A percentile compares a stretch with the other conserved stretches of the same genome.
These are phyloP conservation scores for Cryphonectria nitschkei DNA, from an alignment of 2,329 filamentous ascomycete species.

Conservation along the genomic window DNA sequence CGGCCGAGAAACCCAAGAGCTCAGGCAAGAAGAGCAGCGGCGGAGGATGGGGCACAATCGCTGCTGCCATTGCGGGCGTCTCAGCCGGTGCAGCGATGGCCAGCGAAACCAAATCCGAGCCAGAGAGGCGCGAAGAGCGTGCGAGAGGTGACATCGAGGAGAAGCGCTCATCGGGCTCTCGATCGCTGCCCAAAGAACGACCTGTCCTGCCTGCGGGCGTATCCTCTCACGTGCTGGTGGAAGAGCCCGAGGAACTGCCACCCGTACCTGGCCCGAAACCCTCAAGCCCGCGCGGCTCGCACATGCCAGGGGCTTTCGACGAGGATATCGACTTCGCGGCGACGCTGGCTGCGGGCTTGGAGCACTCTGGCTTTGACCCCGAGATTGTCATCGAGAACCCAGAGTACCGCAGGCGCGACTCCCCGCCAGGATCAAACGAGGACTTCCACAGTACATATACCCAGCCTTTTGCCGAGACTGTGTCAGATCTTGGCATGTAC, in stretches of 20 bases:
- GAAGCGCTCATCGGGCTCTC: constrained; percentile 20
- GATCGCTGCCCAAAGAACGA: constrained; percentile 24
- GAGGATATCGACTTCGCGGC: constrained; percentile 73
- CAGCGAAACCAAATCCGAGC: constrained; percentile 9
- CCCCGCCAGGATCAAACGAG: constrained; percentile 64
- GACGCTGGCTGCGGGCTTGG: constrained; percentile 67
- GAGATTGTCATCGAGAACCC: constrained; percentile 71
- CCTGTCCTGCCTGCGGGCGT: constrained; percentile 24
- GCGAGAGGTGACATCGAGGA: constrained; percentile 28
- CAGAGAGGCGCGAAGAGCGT: constrained; percentile 23
- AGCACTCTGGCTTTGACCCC: constrained; percentile 72
- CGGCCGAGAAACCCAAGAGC: constrained; percentile 34
- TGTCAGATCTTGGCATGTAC: constrained; percentile 44
- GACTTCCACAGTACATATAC: constrained; percentile 44
- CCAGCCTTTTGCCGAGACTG: constrained; percentile 53
- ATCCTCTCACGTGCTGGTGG: constrained; percentile 21
- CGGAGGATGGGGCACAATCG: constrained; percentile 59
- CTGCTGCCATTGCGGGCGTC: constrained; percentile 52
- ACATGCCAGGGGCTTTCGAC: constrained; percentile 68
- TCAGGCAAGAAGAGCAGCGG: constrained; percentile 47
- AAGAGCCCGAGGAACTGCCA: constrained; percentile 29
- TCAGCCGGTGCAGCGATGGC: constrained; percentile 36
- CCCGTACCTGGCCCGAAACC: constrained; percentile 61
- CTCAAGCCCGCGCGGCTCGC: constrained; percentile 45
- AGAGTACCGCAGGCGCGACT: constrained; percentile 64